Evolutionary conservation across 257 asterid species (phyloP).

Genomic region (Ballota nigra): DNA sequence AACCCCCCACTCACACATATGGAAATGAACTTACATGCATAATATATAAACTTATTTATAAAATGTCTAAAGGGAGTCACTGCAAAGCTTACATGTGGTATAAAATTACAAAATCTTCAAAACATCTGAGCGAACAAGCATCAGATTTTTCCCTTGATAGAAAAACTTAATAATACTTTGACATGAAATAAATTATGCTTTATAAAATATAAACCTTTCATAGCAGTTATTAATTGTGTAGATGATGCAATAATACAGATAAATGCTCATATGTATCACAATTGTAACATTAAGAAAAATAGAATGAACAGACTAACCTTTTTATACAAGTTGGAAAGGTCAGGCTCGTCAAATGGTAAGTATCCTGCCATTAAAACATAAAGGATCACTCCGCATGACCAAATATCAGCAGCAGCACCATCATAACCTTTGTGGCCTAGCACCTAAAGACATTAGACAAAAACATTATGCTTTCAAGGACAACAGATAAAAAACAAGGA

Average conservation of each 20-base stretch:
- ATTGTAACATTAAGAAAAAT: slow-evolving; percentile 1
- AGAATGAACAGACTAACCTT: slow-evolving; percentile 50
- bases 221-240: background rate
- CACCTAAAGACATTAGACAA: slow-evolving; percentile 48
- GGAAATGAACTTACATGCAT: slow-evolving; percentile 4
- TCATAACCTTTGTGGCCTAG: slow-evolving; percentile 79
- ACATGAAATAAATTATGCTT: slow-evolving; percentile 11
- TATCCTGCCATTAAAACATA: slow-evolving; percentile 86
- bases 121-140: slow-evolving; percentile 1
- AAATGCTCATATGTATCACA: slow-evolving; percentile 13
- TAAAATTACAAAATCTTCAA: background rate
- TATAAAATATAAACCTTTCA: background rate
- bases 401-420: slow-evolving; percentile 96
- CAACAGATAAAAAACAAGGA: slow-evolving; percentile 5
- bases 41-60: background rate
- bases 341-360: slow-evolving; percentile 78
- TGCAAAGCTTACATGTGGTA: background rate
- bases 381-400: slow-evolving; percentile 97
- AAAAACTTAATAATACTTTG: background rate
- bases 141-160: background rate
- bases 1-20: background rate
- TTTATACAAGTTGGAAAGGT: slow-evolving; percentile 65
- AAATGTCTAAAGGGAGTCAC: background rate
- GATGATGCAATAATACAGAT: background rate
- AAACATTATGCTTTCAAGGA: slow-evolving; percentile 14